Evolutionary conservation across 441 rosid species (phyloP).

Genomic region (Populus hybrid): DNA sequence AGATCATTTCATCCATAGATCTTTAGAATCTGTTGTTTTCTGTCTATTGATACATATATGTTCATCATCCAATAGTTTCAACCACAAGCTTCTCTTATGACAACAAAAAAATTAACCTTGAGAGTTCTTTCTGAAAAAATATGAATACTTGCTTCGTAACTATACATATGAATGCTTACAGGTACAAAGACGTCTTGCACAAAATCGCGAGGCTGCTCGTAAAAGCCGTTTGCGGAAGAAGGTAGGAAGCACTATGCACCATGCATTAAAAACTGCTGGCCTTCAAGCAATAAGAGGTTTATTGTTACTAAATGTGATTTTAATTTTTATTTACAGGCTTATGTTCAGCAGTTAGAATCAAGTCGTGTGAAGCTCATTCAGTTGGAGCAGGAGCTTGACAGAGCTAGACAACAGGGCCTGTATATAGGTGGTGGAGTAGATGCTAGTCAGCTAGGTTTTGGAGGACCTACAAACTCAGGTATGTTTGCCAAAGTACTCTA

Average conservation of each 20-base stretch:
- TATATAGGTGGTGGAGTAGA: conserved; percentile 55
- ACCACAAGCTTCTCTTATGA: too few species aligned
- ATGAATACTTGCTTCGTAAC: conserved; percentile 13
- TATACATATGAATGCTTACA: conserved; percentile 25
- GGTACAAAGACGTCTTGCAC: conserved; percentile 95
- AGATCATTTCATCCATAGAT: neutral
- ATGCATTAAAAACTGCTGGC: neutral
- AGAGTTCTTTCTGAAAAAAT: conserved; percentile 9
- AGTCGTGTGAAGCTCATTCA: conserved; percentile 80
- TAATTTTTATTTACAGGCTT: conserved; percentile 54
- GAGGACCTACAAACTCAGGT: conserved; percentile 67
- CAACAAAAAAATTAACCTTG: neutral
- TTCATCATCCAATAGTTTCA: too few species aligned
- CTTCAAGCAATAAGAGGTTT: conserved; percentile 8
- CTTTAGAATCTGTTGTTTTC: neutral
- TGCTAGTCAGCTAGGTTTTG: conserved; percentile 49
- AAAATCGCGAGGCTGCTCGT: conserved; percentile 98
- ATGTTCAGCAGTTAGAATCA: conserved; percentile 89
- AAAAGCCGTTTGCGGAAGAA: conserved; percentile 95
- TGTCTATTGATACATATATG: neutral
- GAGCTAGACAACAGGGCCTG: conserved; percentile 79
- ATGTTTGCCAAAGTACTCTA: conserved; percentile 19
- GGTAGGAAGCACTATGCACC: conserved; percentile 35
- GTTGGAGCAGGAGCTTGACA: conserved; percentile 84
- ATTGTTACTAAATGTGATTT: conserved; percentile 5